Evolutionary conservation across 257 asterid genomes (phyloP).

Genomic region (Nicotiana attenuata): DNA sequence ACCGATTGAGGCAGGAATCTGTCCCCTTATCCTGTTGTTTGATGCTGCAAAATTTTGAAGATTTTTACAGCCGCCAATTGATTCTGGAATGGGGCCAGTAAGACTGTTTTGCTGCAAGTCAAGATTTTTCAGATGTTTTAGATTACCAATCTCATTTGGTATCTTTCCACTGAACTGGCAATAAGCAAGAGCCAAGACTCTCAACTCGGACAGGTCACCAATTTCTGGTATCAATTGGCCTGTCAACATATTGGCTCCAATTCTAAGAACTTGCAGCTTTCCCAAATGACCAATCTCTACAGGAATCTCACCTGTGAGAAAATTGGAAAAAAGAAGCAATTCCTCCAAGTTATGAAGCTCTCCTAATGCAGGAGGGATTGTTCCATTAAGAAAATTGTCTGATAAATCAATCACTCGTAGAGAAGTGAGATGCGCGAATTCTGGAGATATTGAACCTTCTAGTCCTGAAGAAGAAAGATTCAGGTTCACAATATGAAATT

Average conservation of each 20-base stretch:
- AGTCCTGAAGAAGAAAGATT: constrained; percentile 59
- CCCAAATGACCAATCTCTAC: constrained; percentile 46
- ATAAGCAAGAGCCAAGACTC: constrained; percentile 57
- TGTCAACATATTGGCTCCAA: constrained; percentile 66
- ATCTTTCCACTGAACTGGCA: constrained; percentile 69
- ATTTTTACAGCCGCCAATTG: constrained; percentile 47
- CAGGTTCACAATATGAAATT: constrained; percentile 35
- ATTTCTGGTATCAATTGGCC: constrained; percentile 43
- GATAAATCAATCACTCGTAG: constrained; percentile 69
- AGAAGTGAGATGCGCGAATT: constrained; percentile 43
- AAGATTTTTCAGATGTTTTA: constrained; percentile 44
- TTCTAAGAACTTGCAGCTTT: constrained; percentile 59
- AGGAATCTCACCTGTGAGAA: constrained; percentile 55
- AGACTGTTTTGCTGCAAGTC: constrained; percentile 61
- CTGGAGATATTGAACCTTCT: constrained; percentile 48
- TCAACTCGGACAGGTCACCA: constrained; percentile 57
- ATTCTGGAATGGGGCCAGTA: constrained; percentile 54
- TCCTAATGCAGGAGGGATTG: constrained; percentile 53
- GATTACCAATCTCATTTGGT: constrained; percentile 58
- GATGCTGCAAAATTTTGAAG: constrained; percentile 62
- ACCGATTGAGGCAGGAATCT: constrained; percentile 48
- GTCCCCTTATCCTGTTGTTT: constrained; percentile 58
- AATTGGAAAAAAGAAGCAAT: constrained; percentile 61
- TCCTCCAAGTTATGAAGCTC: constrained; percentile 52
- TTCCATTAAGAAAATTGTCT: constrained; percentile 49